phyloP scores from a whole-genome alignment of 192 early-diverging fungal genomes.

The Lunasporangiospora selenospora region DNA sequence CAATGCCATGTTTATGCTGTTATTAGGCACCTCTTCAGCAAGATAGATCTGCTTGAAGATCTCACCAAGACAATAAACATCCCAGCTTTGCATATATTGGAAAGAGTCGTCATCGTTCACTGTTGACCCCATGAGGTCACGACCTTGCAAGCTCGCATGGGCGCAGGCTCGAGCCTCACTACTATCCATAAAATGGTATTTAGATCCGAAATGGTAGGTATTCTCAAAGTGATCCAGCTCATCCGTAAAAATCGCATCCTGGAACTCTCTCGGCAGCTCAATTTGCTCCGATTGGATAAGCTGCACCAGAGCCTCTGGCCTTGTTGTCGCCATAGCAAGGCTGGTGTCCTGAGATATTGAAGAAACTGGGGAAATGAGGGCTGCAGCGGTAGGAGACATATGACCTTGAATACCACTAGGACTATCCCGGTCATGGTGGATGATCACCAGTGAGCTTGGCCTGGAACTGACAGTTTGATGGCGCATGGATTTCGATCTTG shows the following conservation, averaged over 20 bases:
- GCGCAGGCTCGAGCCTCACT: constrained; percentile 9
- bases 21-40: constrained; percentile 39
- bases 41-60: constrained; percentile 56
- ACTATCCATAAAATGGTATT: constrained; percentile 51
- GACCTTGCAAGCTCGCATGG: neutral
- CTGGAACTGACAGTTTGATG: constrained; percentile 18
- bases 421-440: constrained; percentile 9
- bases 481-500: constrained; percentile 39
- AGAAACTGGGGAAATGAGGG: constrained; percentile 9
- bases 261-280: constrained; percentile 48
- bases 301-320: constrained; percentile 34
- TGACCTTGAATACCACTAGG: constrained; percentile 6
- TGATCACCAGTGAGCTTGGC: constrained; percentile 19
- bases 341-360: constrained; percentile 41
- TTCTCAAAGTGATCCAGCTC: constrained; percentile 60
- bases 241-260: constrained; percentile 54
- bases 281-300: constrained; percentile 58
- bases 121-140: neutral
- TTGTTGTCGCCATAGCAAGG: constrained; percentile 10
- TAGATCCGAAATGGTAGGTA: constrained; percentile 53
- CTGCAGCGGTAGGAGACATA: neutral
- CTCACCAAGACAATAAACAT: constrained; percentile 57
- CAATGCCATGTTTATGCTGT: constrained; percentile 33
- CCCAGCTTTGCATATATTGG: constrained; percentile 57
- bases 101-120: constrained; percentile 26